Evolutionary conservation across 2,329 filamentous ascomycete genomes (phyloP).

Genomic region (Geosmithia flava): DNA sequence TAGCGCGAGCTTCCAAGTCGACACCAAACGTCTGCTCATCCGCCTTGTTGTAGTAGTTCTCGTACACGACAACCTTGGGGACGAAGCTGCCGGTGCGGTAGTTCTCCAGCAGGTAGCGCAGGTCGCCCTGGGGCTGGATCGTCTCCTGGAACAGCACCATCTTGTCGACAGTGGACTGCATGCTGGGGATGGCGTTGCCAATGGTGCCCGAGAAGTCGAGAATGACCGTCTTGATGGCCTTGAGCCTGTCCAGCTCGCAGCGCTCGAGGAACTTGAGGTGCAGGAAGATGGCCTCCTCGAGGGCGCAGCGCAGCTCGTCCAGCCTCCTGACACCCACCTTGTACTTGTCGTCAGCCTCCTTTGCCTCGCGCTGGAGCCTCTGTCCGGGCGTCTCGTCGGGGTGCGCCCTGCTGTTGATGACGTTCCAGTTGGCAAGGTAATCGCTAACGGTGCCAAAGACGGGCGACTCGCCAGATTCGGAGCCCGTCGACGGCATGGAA

Average conservation of each 20-base stretch:
- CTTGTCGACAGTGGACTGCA: constrained; percentile 92
- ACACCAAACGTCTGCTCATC: constrained; percentile 97
- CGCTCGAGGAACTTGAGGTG: constrained; percentile 95
- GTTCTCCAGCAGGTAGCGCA: constrained; percentile 90
- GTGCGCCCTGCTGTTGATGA: constrained; percentile 66
- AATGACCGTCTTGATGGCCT: constrained; percentile 96
- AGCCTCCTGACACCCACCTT: constrained; percentile 76
- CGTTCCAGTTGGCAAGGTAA: constrained; percentile 86
- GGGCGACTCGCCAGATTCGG: constrained; percentile 55
- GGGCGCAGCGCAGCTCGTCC: constrained; percentile 78
- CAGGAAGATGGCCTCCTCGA: constrained; percentile 91
- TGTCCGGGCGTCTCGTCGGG: constrained; percentile 91
- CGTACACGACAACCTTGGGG: constrained; percentile 83
- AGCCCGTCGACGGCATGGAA: constrained; percentile 52
- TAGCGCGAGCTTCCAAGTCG: constrained; percentile 87
- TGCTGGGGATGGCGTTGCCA: constrained; percentile 91
- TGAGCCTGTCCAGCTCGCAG: constrained; percentile 89
- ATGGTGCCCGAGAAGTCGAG: constrained; percentile 95
- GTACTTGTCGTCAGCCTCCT: constrained; percentile 87
- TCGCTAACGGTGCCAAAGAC: constrained; percentile 74
- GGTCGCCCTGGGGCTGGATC: constrained; percentile 81
- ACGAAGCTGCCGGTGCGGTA: constrained; percentile 91
- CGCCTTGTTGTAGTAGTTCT: constrained; percentile 98
- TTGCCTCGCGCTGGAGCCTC: constrained; percentile 75
- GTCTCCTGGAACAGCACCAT: constrained; percentile 99